Conservation (phyloP, 192 early-diverging fungal species). For the Dissophora globulifera region DNA sequence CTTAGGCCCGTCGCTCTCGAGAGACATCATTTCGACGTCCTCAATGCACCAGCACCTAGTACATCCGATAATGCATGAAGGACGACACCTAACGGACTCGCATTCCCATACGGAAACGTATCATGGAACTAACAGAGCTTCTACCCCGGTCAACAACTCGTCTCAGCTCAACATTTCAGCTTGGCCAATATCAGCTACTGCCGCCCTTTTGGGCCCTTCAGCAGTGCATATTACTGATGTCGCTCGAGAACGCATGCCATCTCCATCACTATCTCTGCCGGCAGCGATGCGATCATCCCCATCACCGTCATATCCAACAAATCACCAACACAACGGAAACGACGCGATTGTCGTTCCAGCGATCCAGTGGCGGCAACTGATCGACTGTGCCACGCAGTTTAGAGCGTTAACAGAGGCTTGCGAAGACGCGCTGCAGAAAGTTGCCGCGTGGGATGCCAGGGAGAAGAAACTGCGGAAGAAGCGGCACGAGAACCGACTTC, state of each 20-base stretch:
- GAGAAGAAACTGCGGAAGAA: constrained; percentile 4
- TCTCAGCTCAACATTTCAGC: constrained; percentile 22
- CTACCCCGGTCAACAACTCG: too few relatives aligned
- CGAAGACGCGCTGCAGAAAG: constrained; percentile 9
- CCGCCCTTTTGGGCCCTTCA: too few relatives aligned
- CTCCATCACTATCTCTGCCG: too few relatives aligned
- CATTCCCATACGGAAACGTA: constrained; percentile 3
- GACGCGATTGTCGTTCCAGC: constrained; percentile 4
- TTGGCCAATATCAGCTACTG: neutral
- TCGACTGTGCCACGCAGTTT: constrained; percentile 27
- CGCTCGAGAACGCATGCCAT: too few relatives aligned
- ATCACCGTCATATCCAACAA: too few relatives aligned
- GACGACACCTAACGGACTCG: neutral
- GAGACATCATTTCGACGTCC: constrained; percentile 15
- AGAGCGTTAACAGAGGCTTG: constrained; percentile 7
- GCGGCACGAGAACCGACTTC: neutral
- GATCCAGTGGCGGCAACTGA: constrained; percentile 18
- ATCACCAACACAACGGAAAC: neutral
- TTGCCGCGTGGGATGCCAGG: constrained; percentile 14
- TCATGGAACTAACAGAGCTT: neutral
- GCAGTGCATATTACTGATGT: neutral
- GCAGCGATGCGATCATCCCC: too few relatives aligned
- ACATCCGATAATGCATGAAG: constrained; percentile 1
- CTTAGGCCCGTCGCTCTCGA: constrained; percentile 18
- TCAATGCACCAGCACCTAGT: constrained; percentile 18